Evolutionary conservation across 345 rosid species (phyloP).

Genomic region (Physaria fendleri): DNA sequence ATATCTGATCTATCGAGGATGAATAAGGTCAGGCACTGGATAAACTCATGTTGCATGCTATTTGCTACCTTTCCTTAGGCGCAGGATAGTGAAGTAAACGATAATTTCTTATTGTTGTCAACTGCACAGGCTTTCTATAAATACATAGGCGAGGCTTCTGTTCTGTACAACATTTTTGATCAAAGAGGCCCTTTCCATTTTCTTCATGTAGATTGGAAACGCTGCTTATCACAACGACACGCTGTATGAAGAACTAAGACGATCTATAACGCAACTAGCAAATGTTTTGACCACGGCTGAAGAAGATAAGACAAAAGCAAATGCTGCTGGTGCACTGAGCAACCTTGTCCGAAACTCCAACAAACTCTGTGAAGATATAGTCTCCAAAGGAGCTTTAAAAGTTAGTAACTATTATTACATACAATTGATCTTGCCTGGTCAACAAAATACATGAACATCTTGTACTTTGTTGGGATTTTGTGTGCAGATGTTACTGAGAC

Average conservation of each 20-base stretch:
- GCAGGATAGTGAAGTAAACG: background rate
- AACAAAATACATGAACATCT: background rate
- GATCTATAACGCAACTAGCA: conserved; percentile 78
- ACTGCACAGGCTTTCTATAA: conserved; percentile 76
- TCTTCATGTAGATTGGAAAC: conserved; percentile 64
- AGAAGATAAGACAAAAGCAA: conserved; percentile 96
- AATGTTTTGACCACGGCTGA: conserved; percentile 64
- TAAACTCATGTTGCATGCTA: background rate
- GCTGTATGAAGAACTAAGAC: conserved; percentile 75
- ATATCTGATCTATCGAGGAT: conserved; percentile 88
- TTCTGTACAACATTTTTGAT: conserved; percentile 32
- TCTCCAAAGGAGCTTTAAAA: conserved; percentile 92
- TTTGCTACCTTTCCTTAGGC: background rate
- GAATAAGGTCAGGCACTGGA: conserved; percentile 53
- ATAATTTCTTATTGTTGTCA: conserved; percentile 4
- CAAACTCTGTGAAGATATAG: conserved; percentile 83
- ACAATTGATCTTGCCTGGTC: background rate
- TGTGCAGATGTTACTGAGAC: conserved; percentile 65
- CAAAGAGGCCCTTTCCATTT: background rate
- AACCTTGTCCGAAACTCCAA: conserved; percentile 95
- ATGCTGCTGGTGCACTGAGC: conserved; percentile 95
- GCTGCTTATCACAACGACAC: conserved; percentile 87
- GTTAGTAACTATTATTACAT: conserved; percentile 28
- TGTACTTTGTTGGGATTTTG: background rate
- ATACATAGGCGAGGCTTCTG: conserved; percentile 65